Percentiles rank a stretch among this genome's conserved stretches.
Conservation (phyloP, 495 filamentous ascomycete species). For the Xeromyces bisporus region DNA sequence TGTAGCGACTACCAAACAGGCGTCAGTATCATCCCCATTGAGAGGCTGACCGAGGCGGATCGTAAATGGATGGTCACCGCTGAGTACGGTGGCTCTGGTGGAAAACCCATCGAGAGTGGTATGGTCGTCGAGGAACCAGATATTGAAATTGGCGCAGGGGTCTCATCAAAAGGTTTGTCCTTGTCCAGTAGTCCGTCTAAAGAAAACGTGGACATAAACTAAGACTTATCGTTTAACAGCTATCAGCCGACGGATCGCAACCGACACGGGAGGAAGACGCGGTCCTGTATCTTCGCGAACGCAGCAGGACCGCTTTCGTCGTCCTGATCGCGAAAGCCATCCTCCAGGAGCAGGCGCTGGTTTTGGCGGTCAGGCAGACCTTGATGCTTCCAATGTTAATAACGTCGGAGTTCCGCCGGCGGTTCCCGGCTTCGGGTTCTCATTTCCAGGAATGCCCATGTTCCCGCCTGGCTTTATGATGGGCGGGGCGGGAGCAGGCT, state of each 20-base stretch:
- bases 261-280: conserved; percentile 55
- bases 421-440: conserved; percentile 53
- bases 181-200: background rate
- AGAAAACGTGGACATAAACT: too few species aligned
- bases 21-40: conserved; percentile 83
- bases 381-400: conserved; percentile 28
- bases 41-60: conserved; percentile 86
- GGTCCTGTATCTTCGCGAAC: conserved; percentile 54
- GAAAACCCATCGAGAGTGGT: conserved; percentile 58
- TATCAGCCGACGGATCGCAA: conserved; percentile 68
- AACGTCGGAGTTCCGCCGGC: conserved; percentile 41
- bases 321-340: conserved; percentile 20
- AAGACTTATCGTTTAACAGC: conserved; percentile 27
- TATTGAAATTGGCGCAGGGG: conserved; percentile 94
- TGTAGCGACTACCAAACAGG: conserved; percentile 91
- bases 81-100: conserved; percentile 84
- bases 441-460: conserved; percentile 49
- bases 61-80: conserved; percentile 94
- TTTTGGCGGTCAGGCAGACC: conserved; percentile 10
- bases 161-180: conserved; percentile 67
- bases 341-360: conserved; percentile 6
- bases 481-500: conserved; percentile 22
- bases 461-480: conserved; percentile 49
- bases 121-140: conserved; percentile 93
- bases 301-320: conserved; percentile 27